Base-by-base conservation (phyloP, 2,329 filamentous ascomycete species). In the Pseudonectria buxi region DNA sequence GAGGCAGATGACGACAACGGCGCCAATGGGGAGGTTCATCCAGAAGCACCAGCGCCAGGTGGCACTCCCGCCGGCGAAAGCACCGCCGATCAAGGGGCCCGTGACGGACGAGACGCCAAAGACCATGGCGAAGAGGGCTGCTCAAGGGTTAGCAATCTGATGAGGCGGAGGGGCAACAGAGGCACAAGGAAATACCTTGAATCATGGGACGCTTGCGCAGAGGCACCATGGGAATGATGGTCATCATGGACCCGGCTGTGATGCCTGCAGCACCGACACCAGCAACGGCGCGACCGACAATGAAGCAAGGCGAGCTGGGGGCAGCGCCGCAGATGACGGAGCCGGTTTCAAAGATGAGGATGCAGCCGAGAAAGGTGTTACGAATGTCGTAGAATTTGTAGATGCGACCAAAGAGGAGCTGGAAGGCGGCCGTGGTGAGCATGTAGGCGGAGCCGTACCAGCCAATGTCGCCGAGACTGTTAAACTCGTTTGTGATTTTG, bases 391-490 rank as follows among this genome's bases (percentile, higher is more conserved):
- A 76, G 43, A 72, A 72, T 42, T 65, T 68, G 52, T 74, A 77
- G 26, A 76, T 62, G 26, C 71, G 63, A 6, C 73, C 72, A 48
- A 71, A 76, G 7, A 74, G 49, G 4, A 74, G 60, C 46, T 74
- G 69, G 14, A 57, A 61, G n/a, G 71, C 71, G 6, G 72, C 68
- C 3, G 72, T 73, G 10, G 75, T 77, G 43, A 81, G 60, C 64
- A 79, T 72, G 51, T 78, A 78, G 2, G 74, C 68, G 26, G 72
- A 74, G 5, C 72, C 75, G 53, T 81, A 81, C 77, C 77, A 81
- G 33, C 75, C 75, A 37, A 81, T 74, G 41, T 81, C 77, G 2
- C 69, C 68, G 3, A 79, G 57, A 33, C 72, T 72, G 30, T 72
- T 58, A 51, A 77, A 76, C 14, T 75, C 69, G 45, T 74, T 64